Base-by-base conservation (phyloP, 1,139 yeast species). In the Pichia sp. region DNA sequence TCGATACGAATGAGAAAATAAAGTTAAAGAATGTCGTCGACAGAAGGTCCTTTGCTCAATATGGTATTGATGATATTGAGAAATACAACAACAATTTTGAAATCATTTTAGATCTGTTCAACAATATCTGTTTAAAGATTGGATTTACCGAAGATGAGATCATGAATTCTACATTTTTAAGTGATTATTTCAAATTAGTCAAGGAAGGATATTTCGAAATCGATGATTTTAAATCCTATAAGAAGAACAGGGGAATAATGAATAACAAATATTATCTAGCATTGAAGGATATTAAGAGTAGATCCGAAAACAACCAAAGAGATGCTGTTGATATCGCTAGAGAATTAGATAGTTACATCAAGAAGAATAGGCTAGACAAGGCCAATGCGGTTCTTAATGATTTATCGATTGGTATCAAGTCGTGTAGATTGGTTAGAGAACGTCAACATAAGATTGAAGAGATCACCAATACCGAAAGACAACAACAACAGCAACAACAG, bases 401-500 rank as follows among this genome's bases (percentile, higher is more conserved):
- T 3, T 38, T 58, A 45, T 44, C 44, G 3, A 45, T 53, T 18
- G 41, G 53, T 2, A 53, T 56, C 41, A 58, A 55, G 41, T 38
- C 51, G 38, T 55, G 63, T 15, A 42, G 40, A 20, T 11, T 41
- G 14, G 24, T 53, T 8, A 44, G 38, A 12, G 46, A 45, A 18
- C 42, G 56, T 12, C 19, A 37, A 8, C 38, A 37, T 11, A 46
- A 24, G 43, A 54, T 15, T 40, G 51, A 65, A 31, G 54, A 51
- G n/a, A 62, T 65, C 30, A 39, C 71, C 72, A 36, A 71, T 70
- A 24, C 71, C 71, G 42, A 69, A 69, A 51, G 65, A 32, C 45
- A 51, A 33, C 77, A 75, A 42, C 78, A 76, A 30, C 79, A 75
- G 44, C 80, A 76, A 44, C 71, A 71, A 48, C 67, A 66, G 31